A percentile compares a stretch with the other conserved stretches of the same genome.
These are phyloP conservation scores for Alternaria brassicicola DNA, from an alignment of 2,329 filamentous ascomycete species.

Conservation along the genomic window DNA sequence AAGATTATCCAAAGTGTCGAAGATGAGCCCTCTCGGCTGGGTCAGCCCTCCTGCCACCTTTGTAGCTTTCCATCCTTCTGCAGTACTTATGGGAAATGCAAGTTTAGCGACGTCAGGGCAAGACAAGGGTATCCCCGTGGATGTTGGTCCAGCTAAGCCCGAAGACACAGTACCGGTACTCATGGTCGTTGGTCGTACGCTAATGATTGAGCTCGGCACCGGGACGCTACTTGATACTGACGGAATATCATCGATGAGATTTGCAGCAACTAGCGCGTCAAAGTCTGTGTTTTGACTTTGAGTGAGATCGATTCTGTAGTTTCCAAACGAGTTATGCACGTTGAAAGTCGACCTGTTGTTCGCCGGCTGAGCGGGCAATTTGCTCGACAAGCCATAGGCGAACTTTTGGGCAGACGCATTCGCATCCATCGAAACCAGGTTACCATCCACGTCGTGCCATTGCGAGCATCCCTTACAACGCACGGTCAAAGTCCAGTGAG, in stretches of 20 bases:
- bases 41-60: slow-evolving; percentile 50
- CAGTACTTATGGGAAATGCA: slow-evolving; percentile 25
- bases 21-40: slow-evolving; percentile 48
- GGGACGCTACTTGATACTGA: slow-evolving; percentile 20
- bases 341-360: slow-evolving; percentile 42
- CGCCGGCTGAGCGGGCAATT: slow-evolving; percentile 30
- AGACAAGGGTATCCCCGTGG: slow-evolving; percentile 26
- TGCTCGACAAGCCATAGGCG: slow-evolving; percentile 32
- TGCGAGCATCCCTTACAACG: slow-evolving; percentile 40
- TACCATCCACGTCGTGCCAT: slow-evolving; percentile 38
- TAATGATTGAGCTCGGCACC: slow-evolving; percentile 15
- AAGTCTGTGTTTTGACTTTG: slow-evolving; percentile 35
- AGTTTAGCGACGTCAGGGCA: slow-evolving; percentile 28
- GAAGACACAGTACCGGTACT: slow-evolving; percentile 18
- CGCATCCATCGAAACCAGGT: slow-evolving; percentile 25
- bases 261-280: slow-evolving; percentile 31
- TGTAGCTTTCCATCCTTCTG: slow-evolving; percentile 38
- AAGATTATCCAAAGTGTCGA: slow-evolving; percentile 51
- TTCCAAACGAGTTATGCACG: slow-evolving; percentile 36
- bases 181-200: slow-evolving; percentile 19
- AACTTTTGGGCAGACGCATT: slow-evolving; percentile 28
- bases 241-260: slow-evolving; percentile 24
- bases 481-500: slow-evolving; percentile 43
- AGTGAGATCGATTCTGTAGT: slow-evolving; percentile 35
- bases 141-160: slow-evolving; percentile 18